Evolutionary conservation across 2,329 filamentous ascomycete genomes (phyloP), one percentile per base, ranked within the genome.

Genomic region (Penicillium sp.): DNA sequence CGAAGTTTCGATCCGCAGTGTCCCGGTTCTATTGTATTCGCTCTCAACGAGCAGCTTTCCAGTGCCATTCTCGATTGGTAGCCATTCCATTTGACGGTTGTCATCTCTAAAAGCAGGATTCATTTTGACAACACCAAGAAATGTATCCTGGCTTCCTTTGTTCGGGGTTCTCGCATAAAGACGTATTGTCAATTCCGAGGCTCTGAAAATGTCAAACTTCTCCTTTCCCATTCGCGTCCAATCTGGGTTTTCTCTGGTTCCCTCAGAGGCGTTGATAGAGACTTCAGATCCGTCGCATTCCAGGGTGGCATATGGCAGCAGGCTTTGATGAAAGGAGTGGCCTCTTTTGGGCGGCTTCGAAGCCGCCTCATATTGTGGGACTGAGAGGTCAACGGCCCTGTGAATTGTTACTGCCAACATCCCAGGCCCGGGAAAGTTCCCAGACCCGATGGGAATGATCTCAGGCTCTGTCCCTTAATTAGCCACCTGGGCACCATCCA

Each of bases 121-220:
- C 42, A 46, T 46, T 23, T 23, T 46, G 4, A 9, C 20, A 9
- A 3, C 23, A 51, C 48, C 48, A 51, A 51, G 30, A 28, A 51
- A 40, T 23, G 12, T 23, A 40, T 51, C 48, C 7, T 51, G 48
- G 20, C 48, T 51, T 51, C 33, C n/a, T n/a, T n/a, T 40, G 30
- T 51, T n/a, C 21, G 28, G 20, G 30, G 24, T 23, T 38, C 48
- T 26, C 18, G 30, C 48, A 40, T 51, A 51, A 12, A 51, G 28
- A 40, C 48, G 48, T 51, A 51, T 40, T 40, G 16, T 51, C 48
- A 51, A 40, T n/a, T 51, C 8, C n/a, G 48, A 26, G 23, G 30
- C 8, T 51, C 48, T 51, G 28, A 33, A n/a, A 51, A 51, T 40
- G 30, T 51, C 48, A 51, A 51, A 51, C 28, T 23, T 51, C 26